phyloP scores from a whole-genome alignment of 371 early-diverging fungal species.

The Umbelopsis sp. region DNA sequence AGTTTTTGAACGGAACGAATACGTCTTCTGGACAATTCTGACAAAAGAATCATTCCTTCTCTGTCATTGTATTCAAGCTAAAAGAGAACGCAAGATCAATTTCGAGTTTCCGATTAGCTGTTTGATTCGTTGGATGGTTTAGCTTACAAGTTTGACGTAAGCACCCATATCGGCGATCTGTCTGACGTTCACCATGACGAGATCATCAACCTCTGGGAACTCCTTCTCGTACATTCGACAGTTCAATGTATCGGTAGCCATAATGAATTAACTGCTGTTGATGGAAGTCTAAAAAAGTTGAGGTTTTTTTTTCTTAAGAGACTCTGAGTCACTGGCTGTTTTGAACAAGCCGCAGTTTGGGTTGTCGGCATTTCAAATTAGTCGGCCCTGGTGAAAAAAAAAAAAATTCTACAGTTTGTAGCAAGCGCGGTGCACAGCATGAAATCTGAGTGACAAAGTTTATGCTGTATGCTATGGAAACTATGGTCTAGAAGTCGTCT shows the following conservation, averaged over 20 bases:
- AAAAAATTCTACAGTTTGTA: neutral
- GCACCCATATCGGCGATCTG: conserved; percentile 99
- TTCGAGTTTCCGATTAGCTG: too few species aligned
- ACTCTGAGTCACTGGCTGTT: conserved; percentile 15
- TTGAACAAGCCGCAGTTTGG: conserved; percentile 10
- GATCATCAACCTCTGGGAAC: conserved; percentile 97
- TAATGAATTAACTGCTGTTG: conserved; percentile 8
- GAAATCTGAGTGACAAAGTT: too few species aligned
- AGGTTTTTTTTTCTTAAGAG: conserved; percentile 2
- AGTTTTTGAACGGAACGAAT: conserved; percentile 98
- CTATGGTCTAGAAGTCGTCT: too few species aligned
- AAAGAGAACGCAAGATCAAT: neutral
- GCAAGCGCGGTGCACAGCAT: too few species aligned
- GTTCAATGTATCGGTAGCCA: conserved; percentile 46
- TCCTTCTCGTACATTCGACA: conserved; percentile 94
- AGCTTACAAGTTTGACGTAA: conserved; percentile 87
- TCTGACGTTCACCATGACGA: conserved; percentile 98
- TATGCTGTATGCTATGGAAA: too few species aligned
- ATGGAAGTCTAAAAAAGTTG: neutral
- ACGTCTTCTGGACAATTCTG: conserved; percentile 96
- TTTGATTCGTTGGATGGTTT: conserved; percentile 6
- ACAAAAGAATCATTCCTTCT: conserved; percentile 97
- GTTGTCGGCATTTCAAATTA: neutral
- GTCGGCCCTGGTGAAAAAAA: neutral
- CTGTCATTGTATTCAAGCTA: conserved; percentile 88